phyloP scores from a whole-genome alignment of 148 eudicot genomes.

The Oxyria digyna region DNA sequence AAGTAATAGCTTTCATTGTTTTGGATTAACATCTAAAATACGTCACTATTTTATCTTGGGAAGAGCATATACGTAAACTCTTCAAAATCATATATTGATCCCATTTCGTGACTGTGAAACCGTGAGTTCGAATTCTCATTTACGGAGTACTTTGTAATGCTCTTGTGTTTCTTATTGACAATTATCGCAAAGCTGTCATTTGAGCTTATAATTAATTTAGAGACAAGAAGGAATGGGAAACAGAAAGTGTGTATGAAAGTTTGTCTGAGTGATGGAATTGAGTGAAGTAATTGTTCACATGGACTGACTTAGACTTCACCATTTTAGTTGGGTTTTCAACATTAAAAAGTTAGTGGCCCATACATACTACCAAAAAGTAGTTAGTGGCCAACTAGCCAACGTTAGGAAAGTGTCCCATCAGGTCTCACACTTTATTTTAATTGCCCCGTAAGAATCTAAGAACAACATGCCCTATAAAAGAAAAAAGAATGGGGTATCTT shows the following conservation, averaged over 20 bases:
- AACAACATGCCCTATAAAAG: too few relatives aligned
- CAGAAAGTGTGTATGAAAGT: not conserved
- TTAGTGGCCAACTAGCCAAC: not conserved
- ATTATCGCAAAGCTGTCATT: too few relatives aligned
- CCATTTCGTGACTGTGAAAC: too few relatives aligned
- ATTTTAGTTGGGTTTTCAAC: constrained; percentile 2
- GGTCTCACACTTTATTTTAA: not conserved
- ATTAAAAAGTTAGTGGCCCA: not conserved
- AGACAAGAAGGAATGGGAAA: not conserved
- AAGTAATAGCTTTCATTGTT: not conserved
- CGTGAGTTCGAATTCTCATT: too few relatives aligned
- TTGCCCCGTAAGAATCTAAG: too few relatives aligned
- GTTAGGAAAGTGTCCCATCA: not conserved
- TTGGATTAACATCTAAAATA: not conserved
- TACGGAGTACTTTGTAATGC: too few relatives aligned
- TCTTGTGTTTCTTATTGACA: too few relatives aligned
- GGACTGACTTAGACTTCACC: not conserved
- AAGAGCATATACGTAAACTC: not conserved
- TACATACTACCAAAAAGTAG: too few relatives aligned
- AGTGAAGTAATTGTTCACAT: not conserved
- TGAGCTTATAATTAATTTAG: too few relatives aligned
- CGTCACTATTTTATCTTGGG: not conserved
- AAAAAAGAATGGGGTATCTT: too few relatives aligned
- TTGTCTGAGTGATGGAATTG: not conserved
- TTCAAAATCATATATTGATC: too few relatives aligned